A percentile compares a stretch with the other conserved stretches of the same genome.
Evolutionary conservation across 306 rosid genomes (phyloP).

Genomic region (Quercus alba): DNA sequence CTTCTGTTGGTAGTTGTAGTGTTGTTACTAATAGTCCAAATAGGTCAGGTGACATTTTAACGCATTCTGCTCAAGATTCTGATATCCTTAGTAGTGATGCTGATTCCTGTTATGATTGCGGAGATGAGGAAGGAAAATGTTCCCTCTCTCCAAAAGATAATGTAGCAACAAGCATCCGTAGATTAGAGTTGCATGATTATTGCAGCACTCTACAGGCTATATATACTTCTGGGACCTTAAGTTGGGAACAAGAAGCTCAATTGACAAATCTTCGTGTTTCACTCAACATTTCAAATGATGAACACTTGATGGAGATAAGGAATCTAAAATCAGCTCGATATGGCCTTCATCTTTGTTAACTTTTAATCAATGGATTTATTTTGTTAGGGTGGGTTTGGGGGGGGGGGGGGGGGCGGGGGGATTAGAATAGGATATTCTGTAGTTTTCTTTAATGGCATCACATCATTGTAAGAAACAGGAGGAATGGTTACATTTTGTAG

Average conservation of each 20-base stretch:
- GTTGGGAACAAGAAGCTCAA: conserved; percentile 83
- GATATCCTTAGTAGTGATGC: conserved; percentile 55
- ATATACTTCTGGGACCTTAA: conserved; percentile 82
- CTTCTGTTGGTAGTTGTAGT: conserved; percentile 92
- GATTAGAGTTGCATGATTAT: conserved; percentile 78
- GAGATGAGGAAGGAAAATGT: conserved; percentile 39
- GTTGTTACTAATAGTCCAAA: conserved; percentile 38
- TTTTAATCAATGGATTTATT: neutral
- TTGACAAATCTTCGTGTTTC: conserved; percentile 83
- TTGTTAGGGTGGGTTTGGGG: too few species aligned
- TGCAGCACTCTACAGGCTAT: conserved; percentile 54
- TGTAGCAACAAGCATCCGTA: conserved; percentile 47
- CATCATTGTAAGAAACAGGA: conserved; percentile 24
- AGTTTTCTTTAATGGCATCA: neutral
- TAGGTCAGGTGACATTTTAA: conserved; percentile 38
- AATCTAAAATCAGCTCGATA: conserved; percentile 41
- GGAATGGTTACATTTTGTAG: neutral
- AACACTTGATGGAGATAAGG: conserved; percentile 59
- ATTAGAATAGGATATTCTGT: neutral
- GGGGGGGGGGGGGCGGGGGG: too few species aligned
- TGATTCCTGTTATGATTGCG: conserved; percentile 47
- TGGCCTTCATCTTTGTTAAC: conserved; percentile 23
- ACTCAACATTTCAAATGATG: conserved; percentile 87
- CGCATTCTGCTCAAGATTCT: conserved; percentile 50
- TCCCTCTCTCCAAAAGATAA: conserved; percentile 36